Conservation (phyloP, 768 basidiomycete species). For the Butyriboletus loyo region DNA sequence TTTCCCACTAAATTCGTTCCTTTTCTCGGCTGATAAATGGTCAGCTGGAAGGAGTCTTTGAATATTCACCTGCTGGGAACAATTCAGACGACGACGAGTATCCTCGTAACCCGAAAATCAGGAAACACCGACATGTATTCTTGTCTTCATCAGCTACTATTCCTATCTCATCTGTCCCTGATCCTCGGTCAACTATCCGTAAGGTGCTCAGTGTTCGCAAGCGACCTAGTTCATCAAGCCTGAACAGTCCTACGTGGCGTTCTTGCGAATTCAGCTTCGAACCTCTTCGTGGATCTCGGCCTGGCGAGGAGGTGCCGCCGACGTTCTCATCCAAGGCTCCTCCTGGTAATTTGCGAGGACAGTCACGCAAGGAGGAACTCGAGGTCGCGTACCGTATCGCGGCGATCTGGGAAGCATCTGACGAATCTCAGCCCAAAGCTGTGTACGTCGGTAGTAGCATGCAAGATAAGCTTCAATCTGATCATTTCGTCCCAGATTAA, state of each 20-base stretch:
- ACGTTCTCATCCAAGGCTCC: conserved; percentile 47
- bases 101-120: conserved; percentile 22
- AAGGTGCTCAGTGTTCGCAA: conserved; percentile 42
- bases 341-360: conserved; percentile 23
- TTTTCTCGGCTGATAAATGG: conserved; percentile 2
- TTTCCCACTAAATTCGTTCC: not conserved
- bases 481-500: conserved; percentile 42
- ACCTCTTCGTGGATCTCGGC: conserved; percentile 46
- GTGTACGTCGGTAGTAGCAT: conserved; percentile 41
- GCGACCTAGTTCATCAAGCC: conserved; percentile 42
- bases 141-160: conserved; percentile 45
- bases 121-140: conserved; percentile 44
- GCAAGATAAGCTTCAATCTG: not conserved
- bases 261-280: conserved; percentile 52
- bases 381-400: conserved; percentile 54
- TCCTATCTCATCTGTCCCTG: conserved; percentile 32
- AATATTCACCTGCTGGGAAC: conserved; percentile 35
- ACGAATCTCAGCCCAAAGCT: conserved; percentile 41
- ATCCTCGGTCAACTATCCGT: conserved; percentile 24
- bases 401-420: conserved; percentile 56
- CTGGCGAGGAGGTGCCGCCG: conserved; percentile 60
- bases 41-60: conserved; percentile 64
- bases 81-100: conserved; percentile 17
- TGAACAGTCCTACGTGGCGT: conserved; percentile 31
- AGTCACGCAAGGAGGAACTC: conserved; percentile 32